Conservation (phyloP, 1,284 basidiomycete species). For the Singerocomus inundabilis region DNA sequence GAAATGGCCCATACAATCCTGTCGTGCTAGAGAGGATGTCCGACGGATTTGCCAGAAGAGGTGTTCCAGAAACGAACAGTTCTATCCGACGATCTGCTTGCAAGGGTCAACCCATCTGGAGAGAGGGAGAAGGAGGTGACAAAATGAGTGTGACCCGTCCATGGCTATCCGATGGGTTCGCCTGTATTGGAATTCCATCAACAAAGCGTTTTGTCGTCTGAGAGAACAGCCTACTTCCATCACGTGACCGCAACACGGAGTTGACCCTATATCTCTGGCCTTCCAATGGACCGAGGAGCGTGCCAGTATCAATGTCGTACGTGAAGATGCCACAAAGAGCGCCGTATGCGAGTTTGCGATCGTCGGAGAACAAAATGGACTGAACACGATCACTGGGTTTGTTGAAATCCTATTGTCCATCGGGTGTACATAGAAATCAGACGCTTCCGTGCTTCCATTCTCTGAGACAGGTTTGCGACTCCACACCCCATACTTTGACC, state of each 20-base stretch:
- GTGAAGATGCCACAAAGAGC: background rate
- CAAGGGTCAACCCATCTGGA: conserved; percentile 8
- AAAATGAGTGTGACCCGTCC: background rate
- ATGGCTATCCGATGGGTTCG: conserved; percentile 1
- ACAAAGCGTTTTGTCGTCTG: background rate
- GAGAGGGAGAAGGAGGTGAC: conserved; percentile 7
- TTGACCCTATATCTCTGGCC: background rate
- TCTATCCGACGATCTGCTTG: conserved; percentile 2
- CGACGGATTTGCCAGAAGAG: background rate
- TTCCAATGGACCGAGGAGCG: background rate
- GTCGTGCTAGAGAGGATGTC: background rate
- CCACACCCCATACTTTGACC: too few relatives aligned
- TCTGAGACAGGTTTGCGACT: background rate
- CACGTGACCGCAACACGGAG: conserved; percentile 14
- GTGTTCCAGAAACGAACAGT: conserved; percentile 17
- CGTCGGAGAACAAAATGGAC: conserved; percentile 6
- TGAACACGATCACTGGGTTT: fast-evolving
- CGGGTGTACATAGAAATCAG: background rate
- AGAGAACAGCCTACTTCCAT: conserved; percentile 12
- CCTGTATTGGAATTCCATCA: conserved; percentile 14
- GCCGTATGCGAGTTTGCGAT: conserved; percentile 3
- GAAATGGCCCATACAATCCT: fast-evolving
- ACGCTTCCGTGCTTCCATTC: background rate
- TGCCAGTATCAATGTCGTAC: background rate
- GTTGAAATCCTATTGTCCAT: background rate